Evolutionary conservation across 2,329 filamentous ascomycete genomes (phyloP).

Genomic region (Phialophora expanda): DNA sequence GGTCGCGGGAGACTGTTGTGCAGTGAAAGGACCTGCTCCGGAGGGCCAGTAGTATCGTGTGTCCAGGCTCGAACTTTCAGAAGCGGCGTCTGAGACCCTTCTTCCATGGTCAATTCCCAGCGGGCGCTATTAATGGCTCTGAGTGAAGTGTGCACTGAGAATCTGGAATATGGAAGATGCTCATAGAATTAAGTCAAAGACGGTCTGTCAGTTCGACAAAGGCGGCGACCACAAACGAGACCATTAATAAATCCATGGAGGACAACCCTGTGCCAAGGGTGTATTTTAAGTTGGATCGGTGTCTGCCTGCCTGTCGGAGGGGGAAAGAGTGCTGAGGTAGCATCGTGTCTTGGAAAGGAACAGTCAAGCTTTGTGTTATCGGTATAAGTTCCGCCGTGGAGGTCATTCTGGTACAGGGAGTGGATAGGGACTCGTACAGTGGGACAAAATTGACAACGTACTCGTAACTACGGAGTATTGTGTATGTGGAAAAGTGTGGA

Average conservation of each 20-base stretch:
- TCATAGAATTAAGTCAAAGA: neutral
- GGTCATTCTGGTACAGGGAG: too few species aligned
- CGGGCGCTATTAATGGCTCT: neutral
- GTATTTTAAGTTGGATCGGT: neutral
- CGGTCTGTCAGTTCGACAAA: neutral
- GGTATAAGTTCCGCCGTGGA: too few species aligned
- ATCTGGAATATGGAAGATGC: neutral
- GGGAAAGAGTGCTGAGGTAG: neutral
- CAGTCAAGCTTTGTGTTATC: neutral
- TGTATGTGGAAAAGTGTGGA: too few species aligned
- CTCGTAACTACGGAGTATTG: too few species aligned
- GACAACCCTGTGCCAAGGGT: neutral
- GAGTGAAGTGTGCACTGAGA: neutral
- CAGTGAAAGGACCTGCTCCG: conserved; percentile 4
- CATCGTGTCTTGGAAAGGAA: neutral
- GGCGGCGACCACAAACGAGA: neutral
- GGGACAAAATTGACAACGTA: too few species aligned
- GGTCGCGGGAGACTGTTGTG: conserved; percentile 2
- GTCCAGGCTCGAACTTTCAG: conserved; percentile 11
- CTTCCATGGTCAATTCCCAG: neutral
- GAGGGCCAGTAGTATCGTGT: neutral
- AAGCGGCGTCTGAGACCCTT: neutral
- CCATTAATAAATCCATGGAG: neutral
- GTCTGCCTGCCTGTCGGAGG: neutral
- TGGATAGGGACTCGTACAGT: too few species aligned